These are phyloP conservation scores for Lasiodiplodia gonubiensis DNA, from an alignment of 2,329 filamentous ascomycete genomes.

Conservation along the genomic window DNA sequence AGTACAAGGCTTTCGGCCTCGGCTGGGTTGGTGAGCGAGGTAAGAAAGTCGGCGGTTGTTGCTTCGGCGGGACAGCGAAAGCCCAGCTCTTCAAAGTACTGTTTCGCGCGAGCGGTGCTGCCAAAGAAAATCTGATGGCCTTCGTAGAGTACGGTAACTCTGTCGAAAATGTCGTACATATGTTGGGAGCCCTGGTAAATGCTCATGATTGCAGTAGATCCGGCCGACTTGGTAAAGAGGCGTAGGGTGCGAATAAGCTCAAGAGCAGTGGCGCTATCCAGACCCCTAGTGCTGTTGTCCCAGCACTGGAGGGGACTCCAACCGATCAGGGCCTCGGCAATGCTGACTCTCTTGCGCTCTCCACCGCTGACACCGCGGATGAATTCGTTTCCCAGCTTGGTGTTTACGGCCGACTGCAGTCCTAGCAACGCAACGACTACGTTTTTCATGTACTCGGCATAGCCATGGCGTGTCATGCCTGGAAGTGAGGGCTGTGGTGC, in stretches of 20 bases:
- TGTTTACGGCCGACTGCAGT: conserved; percentile 72
- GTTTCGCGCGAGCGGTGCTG: conserved; percentile 57
- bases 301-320: conserved; percentile 66
- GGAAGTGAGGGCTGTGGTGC: conserved; percentile 63
- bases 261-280: conserved; percentile 72
- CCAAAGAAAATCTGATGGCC: conserved; percentile 81
- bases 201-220: conserved; percentile 41
- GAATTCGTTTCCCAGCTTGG: conserved; percentile 73
- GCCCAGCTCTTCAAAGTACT: conserved; percentile 72
- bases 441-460: conserved; percentile 67
- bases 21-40: conserved; percentile 65
- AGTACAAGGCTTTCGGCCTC: conserved; percentile 49
- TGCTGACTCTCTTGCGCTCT: conserved; percentile 76
- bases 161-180: conserved; percentile 72
- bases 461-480: conserved; percentile 58
- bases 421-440: conserved; percentile 77
- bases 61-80: conserved; percentile 71
- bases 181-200: conserved; percentile 61
- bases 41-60: conserved; percentile 77
- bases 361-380: conserved; percentile 73
- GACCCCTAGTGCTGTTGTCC: conserved; percentile 75
- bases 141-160: conserved; percentile 75
- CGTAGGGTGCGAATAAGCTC: conserved; percentile 71
- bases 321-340: conserved; percentile 73
- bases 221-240: conserved; percentile 60